Evolutionary conservation across 768 basidiomycete species (phyloP), one percentile per base, ranked within the genome.

Genomic region (Leccinum variicolor): DNA sequence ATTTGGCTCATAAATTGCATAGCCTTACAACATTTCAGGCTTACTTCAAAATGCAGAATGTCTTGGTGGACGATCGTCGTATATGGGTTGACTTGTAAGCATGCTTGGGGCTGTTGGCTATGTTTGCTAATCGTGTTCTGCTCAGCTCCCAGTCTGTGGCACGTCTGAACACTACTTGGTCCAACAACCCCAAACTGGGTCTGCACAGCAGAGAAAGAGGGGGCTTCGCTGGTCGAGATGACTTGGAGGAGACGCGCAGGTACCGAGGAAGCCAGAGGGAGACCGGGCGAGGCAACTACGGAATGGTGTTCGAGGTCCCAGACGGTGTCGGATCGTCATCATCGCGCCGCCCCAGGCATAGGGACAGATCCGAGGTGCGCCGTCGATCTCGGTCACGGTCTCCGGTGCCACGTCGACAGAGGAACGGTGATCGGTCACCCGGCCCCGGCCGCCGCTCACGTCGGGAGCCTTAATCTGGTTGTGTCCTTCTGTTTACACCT

Each of bases 11-110:
- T 15, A 45, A 3, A 31, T 45, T 14, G 31, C 53, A 55, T 41
- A 36, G 29, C 14, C 55, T 65, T 29, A 65, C 56, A 39, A 47
- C 23, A 33, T 36, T 51, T 3, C 62, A 94, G 90, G 97, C 93
- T 9, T 99, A 98, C 73, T 95, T 98, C 77, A 99, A 98, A 73
- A 99, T 99, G 97, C 97, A 98, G 71, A 98, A 98, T 66, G 97
- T 98, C 0, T 77, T 99, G 11, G 90, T 99, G 13, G 97, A 99
- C 69, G 97, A 99, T 73, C 84, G 94, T 14, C 85, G 97, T 13
- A 98, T 99, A 66, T 98, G 96, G 93, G 96, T 99, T 61, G 97
- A 98, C 74, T 98, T 99, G 89, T 95, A 65, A 59, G 89, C 79
- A n/a, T 36, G 46, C 49, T 53, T 50, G 33, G 29, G 33, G 10